A percentile compares a stretch with the other conserved stretches of the same genome.
Evolutionary conservation across 305 asterid species (phyloP).

Genomic region (Fraxinus nigra): DNA sequence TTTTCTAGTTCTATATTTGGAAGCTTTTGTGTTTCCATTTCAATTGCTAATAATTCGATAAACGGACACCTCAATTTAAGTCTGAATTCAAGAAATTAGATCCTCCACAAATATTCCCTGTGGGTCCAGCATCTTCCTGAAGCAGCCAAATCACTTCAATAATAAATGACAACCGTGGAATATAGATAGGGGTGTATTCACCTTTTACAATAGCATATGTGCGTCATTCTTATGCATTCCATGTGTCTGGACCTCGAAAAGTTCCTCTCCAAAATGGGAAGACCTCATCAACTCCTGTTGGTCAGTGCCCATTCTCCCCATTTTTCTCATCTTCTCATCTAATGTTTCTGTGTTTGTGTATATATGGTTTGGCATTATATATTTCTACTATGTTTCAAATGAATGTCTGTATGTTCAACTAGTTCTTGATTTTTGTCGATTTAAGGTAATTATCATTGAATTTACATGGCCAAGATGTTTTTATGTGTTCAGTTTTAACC

Average conservation of each 20-base stretch:
- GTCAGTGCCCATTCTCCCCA: conserved; percentile 36
- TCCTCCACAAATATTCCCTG: conserved; percentile 47
- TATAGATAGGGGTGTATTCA: neutral
- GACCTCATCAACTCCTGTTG: conserved; percentile 81
- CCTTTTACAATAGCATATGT: neutral
- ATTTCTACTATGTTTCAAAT: neutral
- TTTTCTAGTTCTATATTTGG: neutral
- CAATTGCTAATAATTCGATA: conserved; percentile 20
- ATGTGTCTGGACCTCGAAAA: conserved; percentile 91
- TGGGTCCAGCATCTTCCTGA: conserved; percentile 12
- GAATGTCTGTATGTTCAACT: neutral
- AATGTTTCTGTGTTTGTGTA: neutral
- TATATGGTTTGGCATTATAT: neutral
- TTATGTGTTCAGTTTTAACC: neutral
- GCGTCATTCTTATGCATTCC: conserved; percentile 80
- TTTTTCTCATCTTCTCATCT: neutral
- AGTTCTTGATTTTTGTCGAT: neutral
- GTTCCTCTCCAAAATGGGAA: conserved; percentile 90
- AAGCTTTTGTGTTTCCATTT: conserved; percentile 27
- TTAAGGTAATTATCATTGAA: neutral
- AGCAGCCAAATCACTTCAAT: neutral
- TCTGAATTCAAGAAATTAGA: conserved; percentile 38
- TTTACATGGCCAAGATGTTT: neutral
- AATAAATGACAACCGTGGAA: neutral
- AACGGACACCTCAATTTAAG: conserved; percentile 44